Conservation (phyloP, 192 early-diverging fungal species). For the Coemansia nantahalensis region DNA sequence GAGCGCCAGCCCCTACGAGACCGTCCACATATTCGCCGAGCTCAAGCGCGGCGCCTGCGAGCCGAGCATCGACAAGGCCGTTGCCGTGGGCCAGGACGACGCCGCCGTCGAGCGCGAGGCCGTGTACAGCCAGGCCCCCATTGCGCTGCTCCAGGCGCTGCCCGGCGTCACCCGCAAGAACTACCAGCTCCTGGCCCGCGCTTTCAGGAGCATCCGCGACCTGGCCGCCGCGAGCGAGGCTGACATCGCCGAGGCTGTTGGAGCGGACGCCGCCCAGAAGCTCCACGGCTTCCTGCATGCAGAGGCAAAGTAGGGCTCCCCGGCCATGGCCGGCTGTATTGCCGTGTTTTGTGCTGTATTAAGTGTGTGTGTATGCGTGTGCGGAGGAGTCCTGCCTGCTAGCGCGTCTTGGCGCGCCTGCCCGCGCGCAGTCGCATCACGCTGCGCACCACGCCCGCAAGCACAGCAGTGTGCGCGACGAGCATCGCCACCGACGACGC, state of each 20-base stretch:
- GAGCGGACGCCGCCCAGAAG: constrained; percentile 57
- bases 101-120: constrained; percentile 59
- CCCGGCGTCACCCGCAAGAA: constrained; percentile 85
- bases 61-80: constrained; percentile 68
- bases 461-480: constrained; percentile 56
- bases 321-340: too few relatives aligned
- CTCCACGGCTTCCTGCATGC: constrained; percentile 66
- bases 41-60: constrained; percentile 78
- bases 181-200: constrained; percentile 71
- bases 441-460: constrained; percentile 30
- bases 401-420: too few relatives aligned
- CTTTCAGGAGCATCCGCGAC: constrained; percentile 62
- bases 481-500: constrained; percentile 53
- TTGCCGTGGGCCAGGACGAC: constrained; percentile 67
- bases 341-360: too few relatives aligned
- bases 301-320: background rate
- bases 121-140: constrained; percentile 66
- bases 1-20: constrained; percentile 81
- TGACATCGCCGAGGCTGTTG: constrained; percentile 57
- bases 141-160: constrained; percentile 77
- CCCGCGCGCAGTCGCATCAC: too few relatives aligned
- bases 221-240: constrained; percentile 56
- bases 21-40: constrained; percentile 87
- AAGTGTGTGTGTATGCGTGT: too few relatives aligned
- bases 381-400: too few relatives aligned